Base-by-base conservation (phyloP, 768 basidiomycete genomes). In the Boletus fagicola region DNA sequence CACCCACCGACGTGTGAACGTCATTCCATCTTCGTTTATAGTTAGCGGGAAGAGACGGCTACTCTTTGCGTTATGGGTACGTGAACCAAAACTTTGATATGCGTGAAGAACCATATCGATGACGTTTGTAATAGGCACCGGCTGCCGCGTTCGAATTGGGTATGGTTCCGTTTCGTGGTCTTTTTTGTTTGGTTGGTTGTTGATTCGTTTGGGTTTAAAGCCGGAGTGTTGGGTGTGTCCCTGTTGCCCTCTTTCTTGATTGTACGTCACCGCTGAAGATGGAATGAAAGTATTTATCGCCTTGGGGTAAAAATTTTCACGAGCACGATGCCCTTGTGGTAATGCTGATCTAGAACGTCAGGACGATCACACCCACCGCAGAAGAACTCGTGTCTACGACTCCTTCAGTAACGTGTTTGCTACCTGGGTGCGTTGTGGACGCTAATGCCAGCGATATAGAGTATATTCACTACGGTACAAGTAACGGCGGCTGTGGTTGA, bases 121-220 rank as follows among this genome's bases (percentile, higher is more conserved):
- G 22, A 58, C 42, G 45, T 47, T 7, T 58, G 47, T 28, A 28
- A n/a, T 28, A 64, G 63, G 55, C 45, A 26, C 63, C 64, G 10
- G 60, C 51, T 51, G 63, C 63, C 4, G 33, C n/a, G 13, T 43
- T 64, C 49, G 44, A 65, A 58, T 51, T 62, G 22, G 56, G 63
- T 65, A 51, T 39, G 57, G 16, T 39, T 49, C 43, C 38, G 0
- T 46, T 49, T 30, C 11, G 44, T 49, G 30, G 30, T 18, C 24
- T 47, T 20, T 44, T 33, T 24, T 9, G 18, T 35, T 33, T 18
- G 16, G 11, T 42, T 13, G 42, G 18, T 3, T 30, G 36, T 46
- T 58, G n/a, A 54, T 53, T 30, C 30, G 13, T 49, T 42, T 55
- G 18, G 31, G 1, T 51, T 31, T 24, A 42, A 51, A 63, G 64